A percentile compares a stretch with the other conserved stretches of the same genome.
phyloP scores from a whole-genome alignment of 306 rosid species.

The Cucurbita ficifolia region DNA sequence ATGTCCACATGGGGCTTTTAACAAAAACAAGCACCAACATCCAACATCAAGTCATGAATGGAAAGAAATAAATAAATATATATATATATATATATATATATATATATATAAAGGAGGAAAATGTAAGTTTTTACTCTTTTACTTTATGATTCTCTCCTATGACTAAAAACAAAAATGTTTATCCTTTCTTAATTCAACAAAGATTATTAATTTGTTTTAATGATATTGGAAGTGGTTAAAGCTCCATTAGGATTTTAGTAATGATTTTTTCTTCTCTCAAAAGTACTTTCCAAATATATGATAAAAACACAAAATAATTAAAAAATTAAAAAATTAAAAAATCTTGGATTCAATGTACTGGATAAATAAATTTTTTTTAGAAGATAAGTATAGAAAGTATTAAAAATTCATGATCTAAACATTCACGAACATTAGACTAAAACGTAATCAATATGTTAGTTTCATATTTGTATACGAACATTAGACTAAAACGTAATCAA shows the following conservation, averaged over 20 bases:
- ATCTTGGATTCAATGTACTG: too few relatives aligned
- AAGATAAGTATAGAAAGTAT: too few relatives aligned
- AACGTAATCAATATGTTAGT: too few relatives aligned
- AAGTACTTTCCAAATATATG: background rate
- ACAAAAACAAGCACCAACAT: background rate
- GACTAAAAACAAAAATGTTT: background rate
- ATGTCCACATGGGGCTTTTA: conserved; percentile 7
- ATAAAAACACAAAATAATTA: background rate
- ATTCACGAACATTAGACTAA: too few relatives aligned
- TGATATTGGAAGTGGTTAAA: background rate
- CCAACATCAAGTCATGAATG: background rate
- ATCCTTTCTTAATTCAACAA: background rate
- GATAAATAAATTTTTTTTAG: too few relatives aligned
- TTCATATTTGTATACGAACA: too few relatives aligned
- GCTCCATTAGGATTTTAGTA: background rate
- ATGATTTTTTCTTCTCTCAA: background rate
- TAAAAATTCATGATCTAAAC: too few relatives aligned
- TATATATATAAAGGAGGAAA: background rate
- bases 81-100: background rate
- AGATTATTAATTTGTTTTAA: background rate
- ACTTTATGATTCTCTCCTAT: background rate
- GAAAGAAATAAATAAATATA: background rate
- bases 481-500: too few relatives aligned
- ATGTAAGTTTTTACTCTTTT: background rate
- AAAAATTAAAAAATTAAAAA: too few relatives aligned